phyloP scores from a whole-genome alignment of 495 filamentous ascomycete species.

The Friedmanniomyces simplex region DNA sequence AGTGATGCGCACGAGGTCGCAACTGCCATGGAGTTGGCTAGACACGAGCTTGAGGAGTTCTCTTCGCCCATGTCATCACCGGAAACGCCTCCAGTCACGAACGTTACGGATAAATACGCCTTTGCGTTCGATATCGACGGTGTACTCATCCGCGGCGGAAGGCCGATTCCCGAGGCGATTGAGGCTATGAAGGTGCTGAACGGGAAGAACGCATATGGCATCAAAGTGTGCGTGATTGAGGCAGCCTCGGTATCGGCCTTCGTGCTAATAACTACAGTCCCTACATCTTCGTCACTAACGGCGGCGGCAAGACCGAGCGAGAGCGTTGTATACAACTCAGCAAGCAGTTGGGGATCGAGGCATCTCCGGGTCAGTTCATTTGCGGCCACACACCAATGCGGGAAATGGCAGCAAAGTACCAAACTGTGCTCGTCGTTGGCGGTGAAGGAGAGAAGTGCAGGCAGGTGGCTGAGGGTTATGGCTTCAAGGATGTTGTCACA shows the following conservation, averaged over 20 bases:
- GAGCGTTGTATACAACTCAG: conserved; percentile 77
- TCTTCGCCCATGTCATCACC: conserved; percentile 16
- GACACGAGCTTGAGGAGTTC: conserved; percentile 27
- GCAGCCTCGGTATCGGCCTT: too few relatives aligned
- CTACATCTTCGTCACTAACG: conserved; percentile 92
- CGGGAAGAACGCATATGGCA: conserved; percentile 69
- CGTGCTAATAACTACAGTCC: conserved; percentile 37
- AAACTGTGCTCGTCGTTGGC: conserved; percentile 76
- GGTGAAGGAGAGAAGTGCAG: conserved; percentile 89
- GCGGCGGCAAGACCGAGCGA: conserved; percentile 78
- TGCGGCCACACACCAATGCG: conserved; percentile 91
- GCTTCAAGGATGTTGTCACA: conserved; percentile 80
- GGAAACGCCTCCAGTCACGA: conserved; percentile 31
- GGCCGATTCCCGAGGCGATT: conserved; percentile 69
- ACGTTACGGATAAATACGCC: conserved; percentile 56
- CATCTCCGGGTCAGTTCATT: conserved; percentile 79
- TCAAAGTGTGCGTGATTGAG: conserved; percentile 61
- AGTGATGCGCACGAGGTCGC: conserved; percentile 33
- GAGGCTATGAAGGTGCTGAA: conserved; percentile 81
- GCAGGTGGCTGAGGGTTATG: conserved; percentile 76
- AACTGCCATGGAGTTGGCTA: conserved; percentile 30
- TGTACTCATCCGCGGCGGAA: conserved; percentile 68
- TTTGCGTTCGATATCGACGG: conserved; percentile 91
- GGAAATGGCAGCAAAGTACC: conserved; percentile 70
- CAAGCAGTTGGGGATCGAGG: conserved; percentile 59